phyloP scores from a whole-genome alignment of 306 rosid genomes.

The Prunus mume region DNA sequence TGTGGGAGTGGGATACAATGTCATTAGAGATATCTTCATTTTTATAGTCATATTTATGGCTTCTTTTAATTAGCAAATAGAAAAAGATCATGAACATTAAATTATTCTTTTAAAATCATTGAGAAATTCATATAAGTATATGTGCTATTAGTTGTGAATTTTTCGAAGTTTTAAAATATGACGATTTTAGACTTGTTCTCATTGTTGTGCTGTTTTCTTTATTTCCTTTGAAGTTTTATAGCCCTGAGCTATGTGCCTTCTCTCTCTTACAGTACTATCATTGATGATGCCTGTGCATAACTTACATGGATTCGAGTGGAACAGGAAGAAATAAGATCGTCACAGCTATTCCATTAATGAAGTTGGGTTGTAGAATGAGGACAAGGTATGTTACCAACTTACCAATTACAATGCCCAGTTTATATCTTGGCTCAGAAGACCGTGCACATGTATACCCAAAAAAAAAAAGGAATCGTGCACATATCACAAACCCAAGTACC shows the following conservation, averaged over 20 bases:
- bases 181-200: not conserved
- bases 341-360: not conserved
- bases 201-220: not conserved
- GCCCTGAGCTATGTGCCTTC: not conserved
- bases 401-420: not conserved
- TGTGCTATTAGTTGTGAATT: not conserved
- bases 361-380: not conserved
- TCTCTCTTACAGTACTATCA: not conserved
- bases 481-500: not conserved
- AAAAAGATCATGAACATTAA: not conserved
- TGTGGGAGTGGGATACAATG: not conserved
- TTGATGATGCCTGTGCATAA: not conserved
- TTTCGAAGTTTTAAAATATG: not conserved
- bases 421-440: not conserved
- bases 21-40: not conserved
- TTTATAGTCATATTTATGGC: not conserved
- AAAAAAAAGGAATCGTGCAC: not conserved
- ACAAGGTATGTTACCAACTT: not conserved
- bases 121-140: not conserved
- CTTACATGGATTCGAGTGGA: not conserved
- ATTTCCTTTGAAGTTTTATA: too few relatives aligned
- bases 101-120: not conserved
- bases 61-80: not conserved
- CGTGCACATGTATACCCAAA: too few relatives aligned
- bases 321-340: not conserved